Conservation (phyloP, 2,329 filamentous ascomycete species). For the Cladosporium sphaerospermum region DNA sequence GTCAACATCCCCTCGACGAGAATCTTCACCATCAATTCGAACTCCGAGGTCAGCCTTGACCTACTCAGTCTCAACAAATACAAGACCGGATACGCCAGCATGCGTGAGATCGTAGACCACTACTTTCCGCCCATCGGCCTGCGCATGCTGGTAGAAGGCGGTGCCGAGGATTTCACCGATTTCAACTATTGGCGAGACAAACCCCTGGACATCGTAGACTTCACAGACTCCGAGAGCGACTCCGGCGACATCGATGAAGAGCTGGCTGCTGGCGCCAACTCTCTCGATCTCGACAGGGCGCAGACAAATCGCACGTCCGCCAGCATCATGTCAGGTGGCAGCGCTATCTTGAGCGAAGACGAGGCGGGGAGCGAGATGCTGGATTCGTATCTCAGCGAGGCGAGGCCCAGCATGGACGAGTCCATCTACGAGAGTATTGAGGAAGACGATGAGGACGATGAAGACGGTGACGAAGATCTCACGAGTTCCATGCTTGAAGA, state of each 20-base stretch:
- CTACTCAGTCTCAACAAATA: slow-evolving; percentile 86
- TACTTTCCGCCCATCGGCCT: slow-evolving; percentile 92
- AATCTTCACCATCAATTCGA: slow-evolving; percentile 98
- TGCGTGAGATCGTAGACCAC: slow-evolving; percentile 95
- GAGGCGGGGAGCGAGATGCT: slow-evolving; percentile 25
- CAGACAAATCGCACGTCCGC: slow-evolving; percentile 16
- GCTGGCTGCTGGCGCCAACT: slow-evolving; percentile 2
- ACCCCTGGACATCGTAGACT: slow-evolving; percentile 79
- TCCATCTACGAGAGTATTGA: slow-evolving; percentile 17
- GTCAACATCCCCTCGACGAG: slow-evolving; percentile 91
- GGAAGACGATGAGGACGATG: slow-evolving; percentile 20
- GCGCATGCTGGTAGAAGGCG: slow-evolving; percentile 73
- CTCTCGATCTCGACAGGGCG: slow-evolving; percentile 12
- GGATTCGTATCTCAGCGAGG: slow-evolving; percentile 18
- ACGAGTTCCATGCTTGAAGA: slow-evolving; percentile 14
- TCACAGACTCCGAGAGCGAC: slow-evolving; percentile 70
- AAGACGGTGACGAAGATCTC: slow-evolving; percentile 17
- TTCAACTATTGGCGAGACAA: slow-evolving; percentile 93
- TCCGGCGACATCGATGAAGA: slow-evolving; percentile 27
- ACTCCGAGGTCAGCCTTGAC: slow-evolving; percentile 90
- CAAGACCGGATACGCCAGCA: slow-evolving; percentile 93
- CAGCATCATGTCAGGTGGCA: slow-evolving; percentile 9
- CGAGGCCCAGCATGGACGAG: slow-evolving; percentile 15
- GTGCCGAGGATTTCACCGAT: slow-evolving; percentile 91
- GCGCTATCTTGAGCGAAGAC: slow-evolving; percentile 25